phyloP scores from a whole-genome alignment of 2,329 filamentous ascomycete genomes.

The Onygena corvina region DNA sequence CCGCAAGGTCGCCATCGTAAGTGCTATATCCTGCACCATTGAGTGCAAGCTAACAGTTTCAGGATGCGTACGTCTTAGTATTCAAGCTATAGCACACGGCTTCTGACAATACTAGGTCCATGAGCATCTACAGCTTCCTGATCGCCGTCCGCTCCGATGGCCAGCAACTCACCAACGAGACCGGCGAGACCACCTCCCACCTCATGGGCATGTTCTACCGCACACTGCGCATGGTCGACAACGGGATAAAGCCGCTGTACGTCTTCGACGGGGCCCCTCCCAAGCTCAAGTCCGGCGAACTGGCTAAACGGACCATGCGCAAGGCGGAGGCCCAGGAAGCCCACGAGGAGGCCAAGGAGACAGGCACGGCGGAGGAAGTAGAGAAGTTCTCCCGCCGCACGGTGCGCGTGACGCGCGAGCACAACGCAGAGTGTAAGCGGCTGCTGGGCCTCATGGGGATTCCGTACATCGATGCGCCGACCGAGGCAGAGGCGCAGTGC shows the following conservation, averaged over 20 bases:
- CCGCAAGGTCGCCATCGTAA: conserved; percentile 90
- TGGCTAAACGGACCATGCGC: conserved; percentile 89
- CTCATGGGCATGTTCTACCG: conserved; percentile 99
- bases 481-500: conserved; percentile 94
- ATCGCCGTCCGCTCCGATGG: conserved; percentile 95
- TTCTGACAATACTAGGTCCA: conserved; percentile 51
- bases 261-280: conserved; percentile 95
- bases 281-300: conserved; percentile 92
- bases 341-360: conserved; percentile 92
- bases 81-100: neutral
- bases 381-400: conserved; percentile 94
- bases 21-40: conserved; percentile 26
- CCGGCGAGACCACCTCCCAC: conserved; percentile 92
- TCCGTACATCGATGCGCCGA: conserved; percentile 87
- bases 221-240: conserved; percentile 94
- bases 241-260: conserved; percentile 95
- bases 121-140: conserved; percentile 98
- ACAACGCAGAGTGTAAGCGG: conserved; percentile 87
- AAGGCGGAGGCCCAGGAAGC: conserved; percentile 85
- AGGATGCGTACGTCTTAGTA: conserved; percentile 37
- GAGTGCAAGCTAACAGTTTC: neutral
- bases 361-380: conserved; percentile 89
- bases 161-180: conserved; percentile 89
- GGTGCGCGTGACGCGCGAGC: conserved; percentile 87
- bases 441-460: conserved; percentile 92